phyloP scores from a whole-genome alignment of 768 basidiomycete species.

The Roridomyces roridus region DNA sequence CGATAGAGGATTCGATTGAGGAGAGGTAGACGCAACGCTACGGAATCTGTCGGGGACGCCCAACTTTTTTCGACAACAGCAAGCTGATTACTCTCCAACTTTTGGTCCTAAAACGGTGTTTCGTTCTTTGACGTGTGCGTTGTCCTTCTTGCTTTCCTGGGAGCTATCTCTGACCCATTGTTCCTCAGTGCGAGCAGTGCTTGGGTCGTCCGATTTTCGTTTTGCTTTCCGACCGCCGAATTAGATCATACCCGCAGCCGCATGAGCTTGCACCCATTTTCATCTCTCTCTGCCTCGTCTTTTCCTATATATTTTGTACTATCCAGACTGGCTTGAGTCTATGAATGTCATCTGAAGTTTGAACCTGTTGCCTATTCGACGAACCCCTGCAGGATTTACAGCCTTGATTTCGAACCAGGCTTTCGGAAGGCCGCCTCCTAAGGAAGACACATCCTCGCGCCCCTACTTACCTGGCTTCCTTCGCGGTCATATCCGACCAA shows the following conservation, averaged over 20 bases:
- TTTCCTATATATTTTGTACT: no score
- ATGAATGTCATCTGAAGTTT: no score
- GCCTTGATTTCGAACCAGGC: no score
- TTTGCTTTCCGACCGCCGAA: background rate
- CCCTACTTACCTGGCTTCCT: no score
- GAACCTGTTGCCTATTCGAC: no score
- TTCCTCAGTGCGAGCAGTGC: background rate
- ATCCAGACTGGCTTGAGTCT: no score
- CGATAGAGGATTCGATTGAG: background rate
- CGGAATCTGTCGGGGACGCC: background rate
- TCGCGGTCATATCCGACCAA: no score
- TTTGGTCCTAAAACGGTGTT: background rate
- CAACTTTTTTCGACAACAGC: background rate
- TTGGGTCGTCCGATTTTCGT: background rate
- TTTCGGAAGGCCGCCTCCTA: no score
- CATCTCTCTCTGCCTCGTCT: no score
- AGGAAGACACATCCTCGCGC: no score
- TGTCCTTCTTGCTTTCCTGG: background rate
- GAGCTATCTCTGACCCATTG: background rate
- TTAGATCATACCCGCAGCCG: background rate
- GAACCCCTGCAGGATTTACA: no score
- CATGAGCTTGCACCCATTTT: background rate
- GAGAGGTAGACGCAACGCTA: background rate
- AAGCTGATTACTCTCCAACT: background rate
- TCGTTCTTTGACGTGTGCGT: background rate